phyloP scores from a whole-genome alignment of 2,329 filamentous ascomycete genomes.

The Trichocomaceae sp. region DNA sequence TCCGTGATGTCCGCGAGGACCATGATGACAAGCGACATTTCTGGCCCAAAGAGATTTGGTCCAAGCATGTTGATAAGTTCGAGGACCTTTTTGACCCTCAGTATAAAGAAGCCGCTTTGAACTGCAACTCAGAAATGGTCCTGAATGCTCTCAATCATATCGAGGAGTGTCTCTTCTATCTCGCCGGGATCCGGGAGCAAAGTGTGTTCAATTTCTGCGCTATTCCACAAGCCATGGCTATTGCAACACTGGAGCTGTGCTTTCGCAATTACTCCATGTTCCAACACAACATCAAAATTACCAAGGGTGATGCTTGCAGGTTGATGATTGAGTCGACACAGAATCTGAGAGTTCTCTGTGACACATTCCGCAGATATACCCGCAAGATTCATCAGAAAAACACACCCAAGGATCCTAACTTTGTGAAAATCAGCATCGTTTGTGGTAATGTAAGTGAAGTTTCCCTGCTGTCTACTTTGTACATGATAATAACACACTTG shows the following conservation, averaged over 20 bases:
- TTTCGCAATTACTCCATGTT: constrained; percentile 90
- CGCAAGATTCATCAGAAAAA: constrained; percentile 89
- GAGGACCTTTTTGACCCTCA: constrained; percentile 82
- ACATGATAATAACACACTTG: background rate
- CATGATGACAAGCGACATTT: constrained; percentile 80
- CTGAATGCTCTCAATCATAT: constrained; percentile 78
- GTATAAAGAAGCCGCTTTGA: constrained; percentile 68
- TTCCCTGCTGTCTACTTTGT: constrained; percentile 1
- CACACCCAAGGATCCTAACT: constrained; percentile 86
- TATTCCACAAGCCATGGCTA: constrained; percentile 95
- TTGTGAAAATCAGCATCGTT: constrained; percentile 80
- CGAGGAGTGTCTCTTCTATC: constrained; percentile 95
- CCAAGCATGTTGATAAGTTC: constrained; percentile 83
- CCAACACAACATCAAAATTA: constrained; percentile 87
- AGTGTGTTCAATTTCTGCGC: constrained; percentile 98
- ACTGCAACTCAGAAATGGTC: constrained; percentile 90
- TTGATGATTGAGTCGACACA: constrained; percentile 92
- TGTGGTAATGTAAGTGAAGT: constrained; percentile 65
- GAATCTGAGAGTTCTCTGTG: constrained; percentile 73
- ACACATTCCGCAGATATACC: constrained; percentile 71
- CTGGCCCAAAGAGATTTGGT: constrained; percentile 96
- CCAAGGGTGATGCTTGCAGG: constrained; percentile 84
- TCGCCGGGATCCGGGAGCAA: constrained; percentile 89
- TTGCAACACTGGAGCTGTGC: constrained; percentile 83
- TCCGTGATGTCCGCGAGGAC: constrained; percentile 89